phyloP scores from a whole-genome alignment of 2,329 filamentous ascomycete genomes.

The Microcyclospora tardicrescens region DNA sequence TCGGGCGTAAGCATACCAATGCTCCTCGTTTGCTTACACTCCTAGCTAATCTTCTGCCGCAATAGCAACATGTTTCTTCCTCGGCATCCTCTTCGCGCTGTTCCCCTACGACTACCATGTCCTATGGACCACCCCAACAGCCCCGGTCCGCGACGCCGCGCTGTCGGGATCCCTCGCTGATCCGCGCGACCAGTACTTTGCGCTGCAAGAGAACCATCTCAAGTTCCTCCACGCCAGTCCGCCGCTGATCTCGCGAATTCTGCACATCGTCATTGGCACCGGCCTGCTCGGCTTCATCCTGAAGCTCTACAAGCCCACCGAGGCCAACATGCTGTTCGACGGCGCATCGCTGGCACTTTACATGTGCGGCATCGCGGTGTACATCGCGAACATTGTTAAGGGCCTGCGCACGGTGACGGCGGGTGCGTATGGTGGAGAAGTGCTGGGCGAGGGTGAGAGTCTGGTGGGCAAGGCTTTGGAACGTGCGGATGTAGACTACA shows the following conservation, averaged over 20 bases:
- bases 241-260: slow-evolving; percentile 79
- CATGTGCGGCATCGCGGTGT: slow-evolving; percentile 80
- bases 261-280: slow-evolving; percentile 83
- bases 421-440: slow-evolving; percentile 48
- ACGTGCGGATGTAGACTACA: slow-evolving; percentile 45
- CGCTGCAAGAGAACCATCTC: slow-evolving; percentile 78
- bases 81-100: slow-evolving; percentile 89
- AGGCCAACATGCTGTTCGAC: slow-evolving; percentile 92
- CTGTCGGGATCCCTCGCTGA: slow-evolving; percentile 24
- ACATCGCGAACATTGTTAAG: slow-evolving; percentile 93
- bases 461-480: slow-evolving; percentile 23
- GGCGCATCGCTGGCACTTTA: slow-evolving; percentile 59
- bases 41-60: slow-evolving; percentile 1
- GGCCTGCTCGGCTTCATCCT: slow-evolving; percentile 79
- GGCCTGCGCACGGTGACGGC: slow-evolving; percentile 71
- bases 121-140: slow-evolving; percentile 55
- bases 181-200: slow-evolving; percentile 53
- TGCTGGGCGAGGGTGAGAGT: slow-evolving; percentile 23
- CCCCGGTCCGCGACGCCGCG: slow-evolving; percentile 17
- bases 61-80: slow-evolving; percentile 75
- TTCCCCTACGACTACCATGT: slow-evolving; percentile 94
- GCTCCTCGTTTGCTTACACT: slow-evolving; percentile 3
- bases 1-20: slow-evolving; percentile 59
- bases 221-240: slow-evolving; percentile 84
- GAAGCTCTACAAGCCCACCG: slow-evolving; percentile 88